Evolutionary conservation across 257 asterid genomes (phyloP).

Genomic region (Solanum rostratum): DNA sequence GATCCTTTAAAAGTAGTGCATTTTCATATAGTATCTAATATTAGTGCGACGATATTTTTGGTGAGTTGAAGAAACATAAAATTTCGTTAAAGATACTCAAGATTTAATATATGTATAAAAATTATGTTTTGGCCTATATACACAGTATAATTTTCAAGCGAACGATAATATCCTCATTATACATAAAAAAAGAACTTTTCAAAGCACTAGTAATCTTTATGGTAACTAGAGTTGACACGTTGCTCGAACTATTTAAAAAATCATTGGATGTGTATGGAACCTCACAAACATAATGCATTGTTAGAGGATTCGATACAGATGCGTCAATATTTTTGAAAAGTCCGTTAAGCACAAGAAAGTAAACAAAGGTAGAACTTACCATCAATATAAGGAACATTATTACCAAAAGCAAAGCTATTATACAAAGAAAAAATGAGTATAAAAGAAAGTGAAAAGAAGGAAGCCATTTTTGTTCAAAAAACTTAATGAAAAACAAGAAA

Average conservation of each 20-base stretch:
- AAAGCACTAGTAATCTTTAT: background rate
- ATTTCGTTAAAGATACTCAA: background rate
- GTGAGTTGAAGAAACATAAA: background rate
- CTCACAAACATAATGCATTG: background rate
- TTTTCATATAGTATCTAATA: background rate
- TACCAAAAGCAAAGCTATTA: conserved; percentile 22
- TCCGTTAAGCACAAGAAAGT: background rate
- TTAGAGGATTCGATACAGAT: background rate
- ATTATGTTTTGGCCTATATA: background rate
- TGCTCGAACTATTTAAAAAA: background rate
- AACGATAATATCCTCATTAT: background rate
- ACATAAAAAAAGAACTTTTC: background rate
- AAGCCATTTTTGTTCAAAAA: conserved; percentile 17
- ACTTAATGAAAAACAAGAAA: background rate
- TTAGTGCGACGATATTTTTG: background rate
- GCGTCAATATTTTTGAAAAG: background rate
- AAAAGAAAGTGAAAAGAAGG: conserved; percentile 17
- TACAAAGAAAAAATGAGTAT: conserved; percentile 15
- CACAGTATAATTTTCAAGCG: background rate
- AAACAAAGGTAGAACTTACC: conserved; percentile 17
- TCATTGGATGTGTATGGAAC: background rate
- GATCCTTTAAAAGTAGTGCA: background rate
- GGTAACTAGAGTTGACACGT: background rate
- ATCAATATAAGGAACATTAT: conserved; percentile 26
- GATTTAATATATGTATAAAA: background rate